These are phyloP conservation scores for Seiridium cupressi DNA, from an alignment of 2,329 filamentous ascomycete genomes.

Conservation along the genomic window DNA sequence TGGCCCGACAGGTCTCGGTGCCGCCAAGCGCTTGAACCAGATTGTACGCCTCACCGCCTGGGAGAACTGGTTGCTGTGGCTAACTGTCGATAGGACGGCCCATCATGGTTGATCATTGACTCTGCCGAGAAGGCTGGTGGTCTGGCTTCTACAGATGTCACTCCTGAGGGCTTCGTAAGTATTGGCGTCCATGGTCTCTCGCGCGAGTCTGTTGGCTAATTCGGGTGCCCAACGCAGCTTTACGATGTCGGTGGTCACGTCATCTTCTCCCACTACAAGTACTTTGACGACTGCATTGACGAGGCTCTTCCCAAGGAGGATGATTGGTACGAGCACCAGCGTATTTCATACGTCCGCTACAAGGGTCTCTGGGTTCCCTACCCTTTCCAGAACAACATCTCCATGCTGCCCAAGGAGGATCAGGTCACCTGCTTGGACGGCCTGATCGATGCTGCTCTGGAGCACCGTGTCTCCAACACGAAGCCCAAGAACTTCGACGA, in stretches of 20 bases:
- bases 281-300: slow-evolving; percentile 98
- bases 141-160: slow-evolving; percentile 92
- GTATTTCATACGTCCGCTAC: slow-evolving; percentile 98
- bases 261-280: slow-evolving; percentile 99
- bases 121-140: slow-evolving; percentile 89
- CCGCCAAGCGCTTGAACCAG: slow-evolving; percentile 96
- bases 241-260: slow-evolving; percentile 98
- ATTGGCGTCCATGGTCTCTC: slow-evolving; percentile 6
- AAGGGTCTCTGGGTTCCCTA: slow-evolving; percentile 96
- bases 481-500: slow-evolving; percentile 98
- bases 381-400: slow-evolving; percentile 99
- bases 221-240: slow-evolving; percentile 53
- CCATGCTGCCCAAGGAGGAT: slow-evolving; percentile 95
- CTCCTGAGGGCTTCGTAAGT: slow-evolving; percentile 95
- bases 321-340: slow-evolving; percentile 97
- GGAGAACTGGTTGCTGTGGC: slow-evolving; percentile 20
- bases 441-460: slow-evolving; percentile 90
- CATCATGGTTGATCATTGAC: slow-evolving; percentile 96
- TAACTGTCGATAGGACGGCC: slow-evolving; percentile 64
- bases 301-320: slow-evolving; percentile 91
- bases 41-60: slow-evolving; percentile 62
- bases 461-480: slow-evolving; percentile 79
- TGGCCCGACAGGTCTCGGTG: slow-evolving; percentile 94
- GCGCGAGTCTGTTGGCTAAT: neutral
- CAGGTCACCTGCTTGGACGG: slow-evolving; percentile 93